Percentiles rank a stretch among this genome's conserved stretches.
Evolutionary conservation across 306 rosid species (phyloP).

Genomic region (Datisca glomerata): DNA sequence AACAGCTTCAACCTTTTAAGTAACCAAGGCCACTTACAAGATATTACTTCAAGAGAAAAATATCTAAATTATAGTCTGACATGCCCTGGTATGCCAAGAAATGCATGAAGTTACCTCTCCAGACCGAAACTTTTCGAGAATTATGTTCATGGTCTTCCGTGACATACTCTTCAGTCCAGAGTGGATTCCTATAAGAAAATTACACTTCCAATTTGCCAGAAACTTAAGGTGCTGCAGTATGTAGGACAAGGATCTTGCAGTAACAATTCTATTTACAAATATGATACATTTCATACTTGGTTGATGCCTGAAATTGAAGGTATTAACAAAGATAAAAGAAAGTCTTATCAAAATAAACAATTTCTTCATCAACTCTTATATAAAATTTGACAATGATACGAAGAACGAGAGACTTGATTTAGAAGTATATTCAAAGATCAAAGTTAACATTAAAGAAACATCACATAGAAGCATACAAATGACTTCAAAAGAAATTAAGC

Average conservation of each 20-base stretch:
- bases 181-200: constrained; percentile 78
- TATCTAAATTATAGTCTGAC: too few relatives aligned
- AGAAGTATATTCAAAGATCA: too few relatives aligned
- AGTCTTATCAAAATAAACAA: constrained; percentile 4
- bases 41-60: not conserved
- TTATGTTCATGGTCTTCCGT: constrained; percentile 48
- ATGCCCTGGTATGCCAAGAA: not conserved
- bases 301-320: constrained; percentile 43
- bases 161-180: constrained; percentile 69
- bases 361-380: not conserved
- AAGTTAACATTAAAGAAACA: too few relatives aligned
- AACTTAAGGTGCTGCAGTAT: constrained; percentile 49
- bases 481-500: too few relatives aligned
- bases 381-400: not conserved
- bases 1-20: constrained; percentile 12
- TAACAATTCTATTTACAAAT: constrained; percentile 84
- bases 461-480: too few relatives aligned
- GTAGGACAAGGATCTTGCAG: constrained; percentile 70
- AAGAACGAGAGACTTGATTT: not conserved
- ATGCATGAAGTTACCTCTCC: constrained; percentile 49
- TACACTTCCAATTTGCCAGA: constrained; percentile 62
- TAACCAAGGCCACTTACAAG: not conserved
- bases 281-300: constrained; percentile 72
- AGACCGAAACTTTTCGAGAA: constrained; percentile 66
- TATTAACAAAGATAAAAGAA: constrained; percentile 5